Percentiles rank a stretch among this genome's conserved stretches.
These are phyloP conservation scores for Rhodotorula sphaerocarpa DNA, from an alignment of 768 basidiomycete genomes.

Conservation along the genomic window DNA sequence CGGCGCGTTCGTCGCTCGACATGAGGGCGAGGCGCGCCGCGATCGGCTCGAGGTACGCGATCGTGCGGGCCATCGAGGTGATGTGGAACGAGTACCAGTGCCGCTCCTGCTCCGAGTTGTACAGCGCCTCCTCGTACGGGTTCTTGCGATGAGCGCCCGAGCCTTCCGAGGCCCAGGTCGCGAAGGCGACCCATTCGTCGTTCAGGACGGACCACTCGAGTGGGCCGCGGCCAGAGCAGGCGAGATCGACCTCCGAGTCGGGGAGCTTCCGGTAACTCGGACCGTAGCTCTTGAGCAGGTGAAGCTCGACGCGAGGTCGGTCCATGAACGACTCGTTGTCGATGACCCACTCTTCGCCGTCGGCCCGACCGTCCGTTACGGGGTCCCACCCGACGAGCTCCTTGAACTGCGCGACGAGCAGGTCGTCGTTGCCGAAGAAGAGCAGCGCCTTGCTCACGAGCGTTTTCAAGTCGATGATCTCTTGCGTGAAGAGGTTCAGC, in stretches of 20 bases:
- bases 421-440: slow-evolving; percentile 65
- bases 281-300: slow-evolving; percentile 53
- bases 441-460: slow-evolving; percentile 70
- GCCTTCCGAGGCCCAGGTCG: slow-evolving; percentile 57
- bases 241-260: slow-evolving; percentile 72
- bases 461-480: slow-evolving; percentile 76
- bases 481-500: slow-evolving; percentile 78
- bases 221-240: slow-evolving; percentile 88
- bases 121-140: slow-evolving; percentile 84
- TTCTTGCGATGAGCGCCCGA: slow-evolving; percentile 97
- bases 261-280: slow-evolving; percentile 90
- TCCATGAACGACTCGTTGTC: slow-evolving; percentile 56
- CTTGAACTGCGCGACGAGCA: slow-evolving; percentile 66
- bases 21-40: slow-evolving; percentile 74
- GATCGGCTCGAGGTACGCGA: slow-evolving; percentile 80
- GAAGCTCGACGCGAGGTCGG: slow-evolving; percentile 56
- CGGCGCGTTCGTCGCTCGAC: slow-evolving; percentile 71
- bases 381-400: slow-evolving; percentile 69
- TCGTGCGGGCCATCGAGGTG: slow-evolving; percentile 78
- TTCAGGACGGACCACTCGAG: slow-evolving; percentile 93
- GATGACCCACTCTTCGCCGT: slow-evolving; percentile 48
- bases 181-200: slow-evolving; percentile 61
- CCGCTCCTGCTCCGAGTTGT: slow-evolving; percentile 96
- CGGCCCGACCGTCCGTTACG: slow-evolving; percentile 35
- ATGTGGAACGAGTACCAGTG: slow-evolving; percentile 95